A percentile compares a stretch with the other conserved stretches of the same genome.
Conservation (phyloP, 768 basidiomycete species). For the Macrolepiota fuliginosa region DNA sequence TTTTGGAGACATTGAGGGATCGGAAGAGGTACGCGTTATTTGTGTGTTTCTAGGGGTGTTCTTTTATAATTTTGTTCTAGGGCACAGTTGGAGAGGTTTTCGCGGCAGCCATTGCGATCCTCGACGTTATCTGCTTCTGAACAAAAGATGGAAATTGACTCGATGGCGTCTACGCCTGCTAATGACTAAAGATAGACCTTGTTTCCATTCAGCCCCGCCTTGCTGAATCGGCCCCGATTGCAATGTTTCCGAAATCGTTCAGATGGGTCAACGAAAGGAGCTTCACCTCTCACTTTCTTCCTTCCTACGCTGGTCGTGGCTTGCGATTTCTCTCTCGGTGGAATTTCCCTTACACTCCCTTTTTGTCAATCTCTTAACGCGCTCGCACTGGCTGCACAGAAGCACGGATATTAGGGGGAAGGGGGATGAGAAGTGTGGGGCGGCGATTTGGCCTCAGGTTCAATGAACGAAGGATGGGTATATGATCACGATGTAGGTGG, state of each 20-base stretch:
- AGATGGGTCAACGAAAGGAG: neutral
- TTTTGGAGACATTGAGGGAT: slow-evolving; percentile 62
- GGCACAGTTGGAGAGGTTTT: slow-evolving; percentile 52
- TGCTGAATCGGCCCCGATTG: neutral
- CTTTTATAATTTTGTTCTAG: too few species aligned
- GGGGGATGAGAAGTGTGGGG: slow-evolving; percentile 19
- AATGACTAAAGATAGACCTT: slow-evolving; percentile 21
- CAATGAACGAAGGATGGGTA: slow-evolving; percentile 19
- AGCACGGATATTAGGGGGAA: neutral
- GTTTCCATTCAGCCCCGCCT: neutral
- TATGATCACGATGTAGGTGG: slow-evolving; percentile 23
- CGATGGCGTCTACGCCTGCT: slow-evolving; percentile 70
- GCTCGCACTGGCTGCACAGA: slow-evolving; percentile 6
- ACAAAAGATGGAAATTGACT: slow-evolving; percentile 66
- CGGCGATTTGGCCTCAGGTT: slow-evolving; percentile 18
- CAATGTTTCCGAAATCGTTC: slow-evolving; percentile 2
- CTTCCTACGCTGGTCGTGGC: slow-evolving; percentile 4
- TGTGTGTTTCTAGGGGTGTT: neutral
- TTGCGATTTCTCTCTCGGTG: neutral
- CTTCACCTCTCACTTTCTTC: neutral
- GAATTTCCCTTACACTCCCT: neutral
- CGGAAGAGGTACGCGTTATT: slow-evolving; percentile 51
- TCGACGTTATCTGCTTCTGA: slow-evolving; percentile 24
- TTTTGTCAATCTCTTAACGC: neutral
- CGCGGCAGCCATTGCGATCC: slow-evolving; percentile 29